A percentile compares a stretch with the other conserved stretches of the same genome.
These are phyloP conservation scores for Nakazawaea wickerhamii DNA, from an alignment of 805 yeast species.

Conservation along the genomic window DNA sequence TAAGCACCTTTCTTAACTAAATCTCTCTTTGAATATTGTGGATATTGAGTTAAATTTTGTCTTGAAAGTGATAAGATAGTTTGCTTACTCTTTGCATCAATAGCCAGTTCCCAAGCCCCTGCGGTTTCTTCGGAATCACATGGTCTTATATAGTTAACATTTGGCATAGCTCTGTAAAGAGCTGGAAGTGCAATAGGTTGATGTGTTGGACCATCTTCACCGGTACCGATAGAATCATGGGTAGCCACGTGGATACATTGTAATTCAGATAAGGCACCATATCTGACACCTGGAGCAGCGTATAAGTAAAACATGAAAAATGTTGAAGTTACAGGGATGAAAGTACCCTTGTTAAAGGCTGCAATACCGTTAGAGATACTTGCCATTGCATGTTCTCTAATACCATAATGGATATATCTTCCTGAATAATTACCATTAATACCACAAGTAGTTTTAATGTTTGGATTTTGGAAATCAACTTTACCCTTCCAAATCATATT, in stretches of 20 bases:
- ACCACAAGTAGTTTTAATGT: constrained; percentile 19
- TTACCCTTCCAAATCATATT: constrained; percentile 26
- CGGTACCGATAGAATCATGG: constrained; percentile 53
- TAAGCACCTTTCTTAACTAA: constrained; percentile 25
- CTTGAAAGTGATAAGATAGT: constrained; percentile 25
- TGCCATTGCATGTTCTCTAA: constrained; percentile 32
- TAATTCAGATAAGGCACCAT: constrained; percentile 41
- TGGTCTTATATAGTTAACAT: constrained; percentile 44
- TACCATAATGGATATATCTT: constrained; percentile 28
- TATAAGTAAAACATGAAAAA: constrained; percentile 34
- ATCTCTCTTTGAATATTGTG: constrained; percentile 19
- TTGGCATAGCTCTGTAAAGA: constrained; percentile 48
- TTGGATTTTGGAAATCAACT: constrained; percentile 28
- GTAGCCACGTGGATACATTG: constrained; percentile 48
- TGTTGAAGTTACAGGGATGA: constrained; percentile 33
- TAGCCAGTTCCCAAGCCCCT: constrained; percentile 36
- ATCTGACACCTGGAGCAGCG: constrained; percentile 48
- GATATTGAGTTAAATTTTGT: constrained; percentile 24
- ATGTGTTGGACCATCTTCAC: constrained; percentile 57
- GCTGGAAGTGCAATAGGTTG: constrained; percentile 50
- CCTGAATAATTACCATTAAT: constrained; percentile 28
- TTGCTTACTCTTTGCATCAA: constrained; percentile 19
- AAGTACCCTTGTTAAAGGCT: constrained; percentile 29
- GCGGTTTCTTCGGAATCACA: constrained; percentile 49
- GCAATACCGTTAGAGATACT: constrained; percentile 29